Evolutionary conservation across 306 rosid species (phyloP).

Genomic region (Quillaja saponaria): DNA sequence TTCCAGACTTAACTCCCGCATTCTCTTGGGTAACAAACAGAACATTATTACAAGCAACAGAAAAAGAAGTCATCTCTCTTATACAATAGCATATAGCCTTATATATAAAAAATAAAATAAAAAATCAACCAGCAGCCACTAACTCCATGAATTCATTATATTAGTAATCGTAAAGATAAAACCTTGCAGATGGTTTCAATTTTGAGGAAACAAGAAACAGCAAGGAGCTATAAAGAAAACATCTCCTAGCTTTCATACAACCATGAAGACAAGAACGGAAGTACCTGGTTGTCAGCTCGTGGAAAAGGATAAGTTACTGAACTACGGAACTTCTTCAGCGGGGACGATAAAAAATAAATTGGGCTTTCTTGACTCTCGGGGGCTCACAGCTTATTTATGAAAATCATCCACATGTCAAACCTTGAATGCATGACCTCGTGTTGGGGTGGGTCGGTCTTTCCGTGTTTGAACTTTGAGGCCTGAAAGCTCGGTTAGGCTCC

Average conservation of each 20-base stretch:
- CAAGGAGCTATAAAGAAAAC: constrained; percentile 5
- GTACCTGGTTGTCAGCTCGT: constrained; percentile 35
- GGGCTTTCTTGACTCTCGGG: not conserved
- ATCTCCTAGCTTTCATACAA: constrained; percentile 2
- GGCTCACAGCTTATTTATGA: too few species aligned
- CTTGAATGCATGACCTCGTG: too few species aligned
- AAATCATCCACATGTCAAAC: too few species aligned
- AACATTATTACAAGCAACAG: constrained; percentile 57
- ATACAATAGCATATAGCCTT: constrained; percentile 15
- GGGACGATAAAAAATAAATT: constrained; percentile 1
- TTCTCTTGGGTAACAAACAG: constrained; percentile 31
- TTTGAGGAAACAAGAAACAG: constrained; percentile 12
- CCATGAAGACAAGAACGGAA: constrained; percentile 22
- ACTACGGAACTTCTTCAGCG: not conserved
- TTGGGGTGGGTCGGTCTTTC: too few species aligned
- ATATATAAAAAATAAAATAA: constrained; percentile 15
- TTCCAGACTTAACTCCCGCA: constrained; percentile 36
- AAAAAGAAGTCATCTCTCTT: constrained; percentile 65
- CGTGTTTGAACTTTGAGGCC: too few species aligned
- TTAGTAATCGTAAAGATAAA: not conserved
- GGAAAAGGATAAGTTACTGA: not conserved
- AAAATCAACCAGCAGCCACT: constrained; percentile 25
- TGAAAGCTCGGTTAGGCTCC: too few species aligned
- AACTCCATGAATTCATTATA: constrained; percentile 6
- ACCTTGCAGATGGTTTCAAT: constrained; percentile 23